A percentile compares a stretch with the other conserved stretches of the same genome.
Conservation (phyloP, 768 basidiomycete genomes). For the Russula sp. region DNA sequence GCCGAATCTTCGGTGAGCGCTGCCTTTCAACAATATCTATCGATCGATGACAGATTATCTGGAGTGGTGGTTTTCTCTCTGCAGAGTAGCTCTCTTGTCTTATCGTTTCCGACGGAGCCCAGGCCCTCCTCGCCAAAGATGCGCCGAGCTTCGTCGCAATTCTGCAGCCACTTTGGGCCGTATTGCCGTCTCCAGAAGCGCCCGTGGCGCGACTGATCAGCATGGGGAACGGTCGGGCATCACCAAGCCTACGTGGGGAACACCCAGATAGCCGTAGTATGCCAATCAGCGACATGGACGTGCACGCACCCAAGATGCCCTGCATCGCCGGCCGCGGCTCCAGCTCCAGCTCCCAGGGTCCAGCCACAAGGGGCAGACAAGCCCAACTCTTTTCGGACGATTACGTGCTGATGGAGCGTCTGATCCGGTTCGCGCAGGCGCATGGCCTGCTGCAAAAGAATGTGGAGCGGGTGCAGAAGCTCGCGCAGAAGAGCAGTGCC, state of each 20-base stretch:
- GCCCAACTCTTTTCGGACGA: constrained; percentile 57
- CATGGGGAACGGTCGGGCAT: constrained; percentile 30
- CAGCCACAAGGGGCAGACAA: constrained; percentile 21
- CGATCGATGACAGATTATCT: no score
- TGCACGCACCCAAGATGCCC: constrained; percentile 75
- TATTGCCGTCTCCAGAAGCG: no score
- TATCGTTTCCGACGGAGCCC: no score
- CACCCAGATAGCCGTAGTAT: constrained; percentile 33
- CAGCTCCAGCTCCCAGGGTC: constrained; percentile 3
- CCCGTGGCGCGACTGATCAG: constrained; percentile 44
- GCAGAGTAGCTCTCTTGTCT: no score
- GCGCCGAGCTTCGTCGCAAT: no score
- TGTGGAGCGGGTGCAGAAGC: constrained; percentile 84
- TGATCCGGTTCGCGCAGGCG: constrained; percentile 76
- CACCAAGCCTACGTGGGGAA: constrained; percentile 24
- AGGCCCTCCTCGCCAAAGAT: no score
- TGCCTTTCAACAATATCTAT: no score
- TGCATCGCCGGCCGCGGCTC: constrained; percentile 40
- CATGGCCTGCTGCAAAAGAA: constrained; percentile 89
- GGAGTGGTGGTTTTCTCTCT: no score
- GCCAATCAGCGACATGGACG: constrained; percentile 78
- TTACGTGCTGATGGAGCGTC: constrained; percentile 71
- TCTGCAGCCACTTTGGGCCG: no score
- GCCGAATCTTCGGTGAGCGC: no score
- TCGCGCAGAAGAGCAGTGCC: constrained; percentile 71